Evolutionary conservation across 116 monocot genomes (phyloP).

Genomic region (Phalaenopsis hybrid): DNA sequence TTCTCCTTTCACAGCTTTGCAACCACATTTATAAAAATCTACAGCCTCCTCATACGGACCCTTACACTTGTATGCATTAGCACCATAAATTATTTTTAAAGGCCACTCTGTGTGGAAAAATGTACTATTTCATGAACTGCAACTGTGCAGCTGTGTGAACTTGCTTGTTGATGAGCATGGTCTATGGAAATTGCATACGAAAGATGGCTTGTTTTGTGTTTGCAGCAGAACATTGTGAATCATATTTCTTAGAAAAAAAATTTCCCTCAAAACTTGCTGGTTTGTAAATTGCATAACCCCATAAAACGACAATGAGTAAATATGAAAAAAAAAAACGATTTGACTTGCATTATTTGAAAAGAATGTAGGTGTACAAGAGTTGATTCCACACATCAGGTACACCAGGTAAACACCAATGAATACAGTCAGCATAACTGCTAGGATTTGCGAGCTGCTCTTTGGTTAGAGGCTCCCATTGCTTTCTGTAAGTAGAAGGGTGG

Average conservation of each 20-base stretch:
- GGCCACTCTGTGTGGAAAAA: background rate
- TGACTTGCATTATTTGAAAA: constrained; percentile 5
- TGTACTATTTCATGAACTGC: background rate
- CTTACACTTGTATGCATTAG: background rate
- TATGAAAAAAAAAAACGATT: background rate
- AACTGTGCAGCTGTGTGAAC: too few species aligned
- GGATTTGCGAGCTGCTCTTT: constrained; percentile 49
- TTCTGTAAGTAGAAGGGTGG: constrained; percentile 68
- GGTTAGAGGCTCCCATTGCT: constrained; percentile 70
- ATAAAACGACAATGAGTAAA: background rate
- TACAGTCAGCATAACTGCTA: constrained; percentile 72
- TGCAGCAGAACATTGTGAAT: background rate
- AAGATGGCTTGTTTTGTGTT: background rate
- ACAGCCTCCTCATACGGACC: too few species aligned
- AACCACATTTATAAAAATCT: too few species aligned
- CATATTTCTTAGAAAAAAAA: background rate
- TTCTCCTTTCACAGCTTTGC: too few species aligned
- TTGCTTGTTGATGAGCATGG: too few species aligned
- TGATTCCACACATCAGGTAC: constrained; percentile 75
- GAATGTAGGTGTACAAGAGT: constrained; percentile 48
- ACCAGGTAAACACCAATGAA: constrained; percentile 71
- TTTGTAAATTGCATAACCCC: background rate
- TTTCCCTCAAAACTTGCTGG: background rate
- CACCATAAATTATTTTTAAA: background rate
- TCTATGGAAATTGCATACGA: too few species aligned